phyloP scores from a whole-genome alignment of 306 rosid species.

The Vigna trinervia region DNA sequence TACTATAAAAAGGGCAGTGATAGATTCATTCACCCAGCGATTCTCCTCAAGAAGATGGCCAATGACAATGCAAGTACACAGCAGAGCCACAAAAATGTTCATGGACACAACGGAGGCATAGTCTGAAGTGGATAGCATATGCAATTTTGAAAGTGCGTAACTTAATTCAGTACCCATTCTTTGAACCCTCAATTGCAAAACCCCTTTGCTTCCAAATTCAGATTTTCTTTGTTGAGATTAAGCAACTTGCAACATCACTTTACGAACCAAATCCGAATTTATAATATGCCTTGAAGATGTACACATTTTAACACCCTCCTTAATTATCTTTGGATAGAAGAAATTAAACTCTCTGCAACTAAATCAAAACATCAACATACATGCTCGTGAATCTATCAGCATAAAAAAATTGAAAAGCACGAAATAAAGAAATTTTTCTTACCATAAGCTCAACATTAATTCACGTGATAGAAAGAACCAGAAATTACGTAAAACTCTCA shows the following conservation, averaged over 20 bases:
- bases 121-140: conserved; percentile 70
- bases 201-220: conserved; percentile 13
- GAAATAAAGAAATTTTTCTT: neutral
- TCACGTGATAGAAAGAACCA: neutral
- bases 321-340: conserved; percentile 40
- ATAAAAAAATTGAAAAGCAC: neutral
- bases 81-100: conserved; percentile 89
- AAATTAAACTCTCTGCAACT: conserved; percentile 49
- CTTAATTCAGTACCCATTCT: conserved; percentile 64
- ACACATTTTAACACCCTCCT: neutral
- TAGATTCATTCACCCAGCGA: conserved; percentile 92
- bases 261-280: conserved; percentile 34
- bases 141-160: conserved; percentile 50
- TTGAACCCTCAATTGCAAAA: conserved; percentile 33
- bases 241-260: conserved; percentile 29
- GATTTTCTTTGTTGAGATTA: conserved; percentile 23
- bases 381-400: neutral
- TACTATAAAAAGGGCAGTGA: conserved; percentile 91
- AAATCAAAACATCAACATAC: conserved; percentile 14
- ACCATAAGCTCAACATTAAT: neutral
- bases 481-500: conserved; percentile 14
- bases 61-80: conserved; percentile 90
- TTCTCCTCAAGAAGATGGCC: conserved; percentile 98
- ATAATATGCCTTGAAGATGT: neutral
- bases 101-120: conserved; percentile 84